phyloP scores from a whole-genome alignment of 2,329 filamentous ascomycete genomes.

The Penicillium fuscoglaucum region DNA sequence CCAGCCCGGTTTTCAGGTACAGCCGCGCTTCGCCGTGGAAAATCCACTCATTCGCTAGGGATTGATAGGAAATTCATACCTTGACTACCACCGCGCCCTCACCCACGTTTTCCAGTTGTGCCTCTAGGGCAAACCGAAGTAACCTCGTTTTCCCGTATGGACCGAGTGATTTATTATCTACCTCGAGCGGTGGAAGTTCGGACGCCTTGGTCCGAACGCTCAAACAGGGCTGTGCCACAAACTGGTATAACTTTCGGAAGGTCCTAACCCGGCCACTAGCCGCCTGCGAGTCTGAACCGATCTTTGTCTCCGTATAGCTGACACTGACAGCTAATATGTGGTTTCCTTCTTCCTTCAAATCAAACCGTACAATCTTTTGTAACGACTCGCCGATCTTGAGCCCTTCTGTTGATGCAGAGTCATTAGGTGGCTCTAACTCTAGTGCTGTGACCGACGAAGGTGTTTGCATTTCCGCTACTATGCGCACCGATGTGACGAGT shows the following conservation, averaged over 20 bases:
- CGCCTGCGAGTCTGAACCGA: constrained; percentile 46
- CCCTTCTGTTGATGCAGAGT: constrained; percentile 46
- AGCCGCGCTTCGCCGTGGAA: neutral
- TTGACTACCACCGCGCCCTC: constrained; percentile 81
- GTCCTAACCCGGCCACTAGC: constrained; percentile 69
- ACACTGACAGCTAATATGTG: constrained; percentile 93
- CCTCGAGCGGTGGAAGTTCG: constrained; percentile 53
- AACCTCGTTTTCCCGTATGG: constrained; percentile 46
- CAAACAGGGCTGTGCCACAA: constrained; percentile 85
- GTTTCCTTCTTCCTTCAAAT: constrained; percentile 89
- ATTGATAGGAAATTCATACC: constrained; percentile 40
- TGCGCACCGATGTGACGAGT: constrained; percentile 71
- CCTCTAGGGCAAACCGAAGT: constrained; percentile 74
- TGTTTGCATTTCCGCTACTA: constrained; percentile 94
- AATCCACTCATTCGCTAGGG: neutral
- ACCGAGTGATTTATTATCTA: constrained; percentile 47
- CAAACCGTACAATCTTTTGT: constrained; percentile 80
- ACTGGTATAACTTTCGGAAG: constrained; percentile 95
- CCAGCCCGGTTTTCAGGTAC: neutral
- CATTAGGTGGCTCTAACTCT: constrained; percentile 50
- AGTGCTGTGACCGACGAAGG: constrained; percentile 72
- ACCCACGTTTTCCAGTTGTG: constrained; percentile 91
- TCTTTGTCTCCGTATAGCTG: constrained; percentile 83
- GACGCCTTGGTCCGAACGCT: constrained; percentile 89
- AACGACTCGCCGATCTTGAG: constrained; percentile 60